These are phyloP conservation scores for Stagonosporopsis cucurbitacearum DNA, from an alignment of 2,329 filamentous ascomycete species.

Conservation along the genomic window DNA sequence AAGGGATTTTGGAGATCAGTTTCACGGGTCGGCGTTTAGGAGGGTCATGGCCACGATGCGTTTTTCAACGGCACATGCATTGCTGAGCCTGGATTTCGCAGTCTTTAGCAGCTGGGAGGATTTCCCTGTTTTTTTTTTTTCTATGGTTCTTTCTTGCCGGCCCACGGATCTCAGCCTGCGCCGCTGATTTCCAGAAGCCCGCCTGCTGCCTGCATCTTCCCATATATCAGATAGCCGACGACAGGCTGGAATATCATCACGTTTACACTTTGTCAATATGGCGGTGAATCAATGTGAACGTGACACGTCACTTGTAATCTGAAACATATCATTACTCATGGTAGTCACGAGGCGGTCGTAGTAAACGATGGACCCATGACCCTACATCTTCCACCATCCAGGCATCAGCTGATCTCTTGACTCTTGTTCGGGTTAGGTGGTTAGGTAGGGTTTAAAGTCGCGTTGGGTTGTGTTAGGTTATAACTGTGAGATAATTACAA, in stretches of 20 bases:
- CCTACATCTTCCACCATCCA: too few relatives aligned
- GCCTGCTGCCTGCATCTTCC: constrained; percentile 16
- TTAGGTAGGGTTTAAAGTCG: too few relatives aligned
- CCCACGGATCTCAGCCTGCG: constrained; percentile 20
- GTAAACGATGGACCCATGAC: too few relatives aligned
- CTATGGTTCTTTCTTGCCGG: too few relatives aligned
- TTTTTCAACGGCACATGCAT: constrained; percentile 30
- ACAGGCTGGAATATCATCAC: constrained; percentile 19
- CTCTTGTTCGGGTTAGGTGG: too few relatives aligned
- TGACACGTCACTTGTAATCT: too few relatives aligned
- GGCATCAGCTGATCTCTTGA: too few relatives aligned
- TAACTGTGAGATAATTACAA: too few relatives aligned
- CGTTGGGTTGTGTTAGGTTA: too few relatives aligned
- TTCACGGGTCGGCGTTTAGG: constrained; percentile 41
- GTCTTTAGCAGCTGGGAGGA: constrained; percentile 17
- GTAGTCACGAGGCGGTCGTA: too few relatives aligned
- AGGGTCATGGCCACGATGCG: constrained; percentile 25
- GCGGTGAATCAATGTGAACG: too few relatives aligned
- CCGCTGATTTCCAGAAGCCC: constrained; percentile 6
- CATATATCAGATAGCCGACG: constrained; percentile 24
- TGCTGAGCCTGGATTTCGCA: constrained; percentile 24
- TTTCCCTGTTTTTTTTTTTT: constrained; percentile 7
- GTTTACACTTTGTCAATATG: constrained; percentile 4
- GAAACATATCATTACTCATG: too few relatives aligned
- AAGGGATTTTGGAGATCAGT: constrained; percentile 45